Evolutionary conservation across 768 basidiomycete species (phyloP).

Genomic region (Tremella yokohamensis): DNA sequence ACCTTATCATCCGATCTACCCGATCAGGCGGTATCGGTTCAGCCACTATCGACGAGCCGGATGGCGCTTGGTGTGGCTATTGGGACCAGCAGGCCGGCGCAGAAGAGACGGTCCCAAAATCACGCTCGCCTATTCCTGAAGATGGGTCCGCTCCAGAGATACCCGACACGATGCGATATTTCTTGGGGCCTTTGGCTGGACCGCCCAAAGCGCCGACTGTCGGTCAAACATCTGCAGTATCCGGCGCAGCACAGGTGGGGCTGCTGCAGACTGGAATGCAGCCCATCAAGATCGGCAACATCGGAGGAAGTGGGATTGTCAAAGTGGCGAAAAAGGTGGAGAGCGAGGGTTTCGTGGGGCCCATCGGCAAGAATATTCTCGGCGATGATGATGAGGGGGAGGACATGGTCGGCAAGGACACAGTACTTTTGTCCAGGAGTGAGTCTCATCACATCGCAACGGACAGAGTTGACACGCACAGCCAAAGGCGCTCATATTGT

Average conservation of each 20-base stretch:
- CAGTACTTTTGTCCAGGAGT: slow-evolving; percentile 43
- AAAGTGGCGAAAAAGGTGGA: slow-evolving; percentile 21
- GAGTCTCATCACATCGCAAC: slow-evolving; percentile 8
- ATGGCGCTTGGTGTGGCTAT: slow-evolving; percentile 55
- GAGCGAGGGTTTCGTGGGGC: slow-evolving; percentile 22
- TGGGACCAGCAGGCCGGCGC: slow-evolving; percentile 77
- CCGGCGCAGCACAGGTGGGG: not conserved
- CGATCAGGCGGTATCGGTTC: slow-evolving; percentile 36
- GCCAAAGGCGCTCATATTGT: slow-evolving; percentile 64
- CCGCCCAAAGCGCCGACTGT: slow-evolving; percentile 7
- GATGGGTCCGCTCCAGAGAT: slow-evolving; percentile 15
- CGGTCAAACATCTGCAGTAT: not conserved
- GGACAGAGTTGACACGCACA: slow-evolving; percentile 19
- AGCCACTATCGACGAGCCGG: slow-evolving; percentile 27
- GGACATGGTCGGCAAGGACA: slow-evolving; percentile 36
- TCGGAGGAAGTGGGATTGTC: slow-evolving; percentile 3
- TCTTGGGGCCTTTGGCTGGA: slow-evolving; percentile 35
- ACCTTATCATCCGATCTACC: slow-evolving; percentile 27
- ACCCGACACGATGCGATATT: slow-evolving; percentile 22
- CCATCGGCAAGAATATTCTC: slow-evolving; percentile 23
- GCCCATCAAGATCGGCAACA: slow-evolving; percentile 34
- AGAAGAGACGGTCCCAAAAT: slow-evolving; percentile 22
- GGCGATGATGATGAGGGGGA: slow-evolving; percentile 41
- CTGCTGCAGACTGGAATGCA: slow-evolving; percentile 13
- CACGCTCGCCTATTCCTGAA: slow-evolving; percentile 17